A percentile compares a stretch with the other conserved stretches of the same genome.
Evolutionary conservation across 306 rosid species (phyloP).

Genomic region (Malus orientalis): DNA sequence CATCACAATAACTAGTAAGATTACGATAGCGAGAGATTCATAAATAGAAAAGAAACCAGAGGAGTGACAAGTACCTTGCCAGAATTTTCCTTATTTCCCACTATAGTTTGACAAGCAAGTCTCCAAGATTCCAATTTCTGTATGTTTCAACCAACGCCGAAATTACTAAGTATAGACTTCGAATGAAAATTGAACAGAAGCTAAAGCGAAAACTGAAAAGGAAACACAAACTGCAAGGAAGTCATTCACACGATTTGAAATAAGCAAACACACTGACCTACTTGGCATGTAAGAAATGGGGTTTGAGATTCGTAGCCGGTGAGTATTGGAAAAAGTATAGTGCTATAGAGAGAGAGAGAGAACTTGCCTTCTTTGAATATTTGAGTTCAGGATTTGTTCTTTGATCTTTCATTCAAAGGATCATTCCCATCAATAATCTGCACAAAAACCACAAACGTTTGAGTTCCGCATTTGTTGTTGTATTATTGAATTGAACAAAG

Average conservation of each 20-base stretch:
- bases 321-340: neutral
- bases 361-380: conserved; percentile 70
- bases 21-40: neutral
- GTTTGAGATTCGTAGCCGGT: too few species aligned
- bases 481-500: too few species aligned
- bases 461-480: neutral
- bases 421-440: conserved; percentile 76
- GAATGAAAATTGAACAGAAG: neutral
- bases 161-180: neutral
- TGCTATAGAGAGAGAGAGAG: conserved; percentile 3
- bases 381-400: conserved; percentile 68
- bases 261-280: neutral
- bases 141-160: conserved; percentile 4
- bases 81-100: conserved; percentile 81
- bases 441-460: neutral
- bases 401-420: conserved; percentile 70
- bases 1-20: neutral
- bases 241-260: neutral
- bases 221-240: neutral
- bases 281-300: neutral
- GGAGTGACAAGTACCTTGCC: conserved; percentile 64
- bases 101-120: conserved; percentile 94
- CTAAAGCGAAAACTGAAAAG: neutral
- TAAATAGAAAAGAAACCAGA: conserved; percentile 1
- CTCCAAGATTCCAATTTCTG: conserved; percentile 97